Evolutionary conservation across 441 rosid genomes (phyloP), one percentile per base, ranked within the genome.

Genomic region (Pelargonium myrrhifolium): DNA sequence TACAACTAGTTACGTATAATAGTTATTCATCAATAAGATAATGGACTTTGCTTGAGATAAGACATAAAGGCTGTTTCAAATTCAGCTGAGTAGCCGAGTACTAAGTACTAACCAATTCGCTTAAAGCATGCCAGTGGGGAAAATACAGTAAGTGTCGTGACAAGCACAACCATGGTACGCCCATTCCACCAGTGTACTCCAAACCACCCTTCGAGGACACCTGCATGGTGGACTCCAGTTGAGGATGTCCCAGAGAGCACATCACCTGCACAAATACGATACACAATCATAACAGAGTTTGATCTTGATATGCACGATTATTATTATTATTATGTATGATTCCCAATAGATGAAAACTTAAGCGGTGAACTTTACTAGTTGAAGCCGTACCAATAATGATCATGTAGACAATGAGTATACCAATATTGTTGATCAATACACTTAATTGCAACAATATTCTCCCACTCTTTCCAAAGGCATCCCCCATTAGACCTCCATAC

Each of bases 121-220:
- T 90, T 92, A 62, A 94, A 86, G 81, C 93, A 88, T 28, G 96
- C 97, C 72, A 94, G 80, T 0, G 98, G 99, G 80, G 84, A 76
- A 79, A 94, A 88, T 65, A 94, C 72, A 68, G 85, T 82, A 9
- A 94, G 82, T 9, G 99, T 94, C 18, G 85, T 83, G 69, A 92
- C 68, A 42, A 85, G 78, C 67, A 94, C 93, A 79, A 92, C 77
- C 70, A 84, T 72, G 73, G 86, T 22, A 43, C 99, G 85, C 47
- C 86, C 88, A 49, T 89, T 94, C 96, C 98, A 94, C 98, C 93
- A 94, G 64, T 90, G 94, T 64, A 76, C 84, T 71, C 99, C 99
- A 40, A 94, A 94, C 99, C 99, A 94, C n/a, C 91, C 96, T 81
- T 94, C 98, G 69, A 94, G 92, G 63, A 92, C 86, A 68, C 99